phyloP scores from a whole-genome alignment of 2,329 filamentous ascomycete genomes.

The Diplodia intermedia region DNA sequence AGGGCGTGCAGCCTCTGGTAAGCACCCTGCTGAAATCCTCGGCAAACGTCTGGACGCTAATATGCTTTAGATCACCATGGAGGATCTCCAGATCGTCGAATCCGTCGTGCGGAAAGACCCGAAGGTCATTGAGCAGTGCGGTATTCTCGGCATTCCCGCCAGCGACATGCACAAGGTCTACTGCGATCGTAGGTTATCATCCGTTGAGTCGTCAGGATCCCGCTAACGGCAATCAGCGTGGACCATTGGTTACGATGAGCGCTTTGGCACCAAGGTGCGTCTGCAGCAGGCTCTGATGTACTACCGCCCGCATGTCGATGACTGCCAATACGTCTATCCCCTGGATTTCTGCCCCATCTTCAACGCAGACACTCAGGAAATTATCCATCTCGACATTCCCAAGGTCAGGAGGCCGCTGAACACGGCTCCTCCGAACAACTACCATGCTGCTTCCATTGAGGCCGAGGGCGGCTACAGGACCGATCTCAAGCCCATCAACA shows the following conservation, averaged over 20 bases:
- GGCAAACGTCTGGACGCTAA: constrained; percentile 32
- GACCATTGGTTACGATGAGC: constrained; percentile 94
- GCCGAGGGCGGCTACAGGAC: constrained; percentile 76
- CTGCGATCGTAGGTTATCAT: constrained; percentile 72
- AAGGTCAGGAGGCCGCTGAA: constrained; percentile 76
- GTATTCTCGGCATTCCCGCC: constrained; percentile 77
- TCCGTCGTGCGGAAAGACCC: constrained; percentile 76
- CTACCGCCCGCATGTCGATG: constrained; percentile 83
- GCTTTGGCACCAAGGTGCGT: constrained; percentile 78
- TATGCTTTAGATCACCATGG: constrained; percentile 76
- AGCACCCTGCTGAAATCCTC: constrained; percentile 39
- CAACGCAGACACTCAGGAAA: constrained; percentile 77
- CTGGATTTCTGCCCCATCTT: constrained; percentile 95
- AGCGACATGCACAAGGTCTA: constrained; percentile 95
- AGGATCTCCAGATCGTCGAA: constrained; percentile 85
- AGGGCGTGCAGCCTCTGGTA: constrained; percentile 81
- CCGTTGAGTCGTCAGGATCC: background rate
- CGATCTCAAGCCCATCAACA: constrained; percentile 84
- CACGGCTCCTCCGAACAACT: constrained; percentile 76
- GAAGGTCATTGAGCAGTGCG: constrained; percentile 89
- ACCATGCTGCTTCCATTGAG: constrained; percentile 75
- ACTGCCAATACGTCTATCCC: constrained; percentile 89
- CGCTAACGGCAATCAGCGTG: constrained; percentile 63
- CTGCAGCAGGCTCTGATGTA: constrained; percentile 96
- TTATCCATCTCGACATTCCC: constrained; percentile 85